Percentiles rank a stretch among this genome's conserved stretches.
These are phyloP conservation scores for Alternaria gaisen DNA, from an alignment of 2,329 filamentous ascomycete genomes.

Conservation along the genomic window DNA sequence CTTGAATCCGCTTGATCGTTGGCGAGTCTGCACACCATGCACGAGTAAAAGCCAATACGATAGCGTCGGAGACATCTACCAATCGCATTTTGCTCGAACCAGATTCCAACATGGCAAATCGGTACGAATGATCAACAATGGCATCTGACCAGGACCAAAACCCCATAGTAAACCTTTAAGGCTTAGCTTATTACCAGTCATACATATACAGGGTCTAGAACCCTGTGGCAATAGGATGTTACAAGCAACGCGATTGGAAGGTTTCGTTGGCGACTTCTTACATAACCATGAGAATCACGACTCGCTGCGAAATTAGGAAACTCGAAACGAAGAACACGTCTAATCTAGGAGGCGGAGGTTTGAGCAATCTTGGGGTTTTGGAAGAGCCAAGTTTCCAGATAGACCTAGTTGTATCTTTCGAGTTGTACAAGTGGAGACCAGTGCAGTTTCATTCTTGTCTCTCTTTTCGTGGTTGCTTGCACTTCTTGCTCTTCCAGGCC, in stretches of 20 bases:
- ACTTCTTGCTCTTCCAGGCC: not conserved
- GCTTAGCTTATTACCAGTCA: not conserved
- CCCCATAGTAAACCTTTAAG: not conserved
- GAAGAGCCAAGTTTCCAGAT: not conserved
- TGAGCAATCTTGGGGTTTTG: constrained; percentile 3
- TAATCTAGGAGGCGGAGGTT: not conserved
- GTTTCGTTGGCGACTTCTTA: not conserved
- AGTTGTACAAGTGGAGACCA: not conserved
- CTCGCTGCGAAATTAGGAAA: constrained; percentile 5
- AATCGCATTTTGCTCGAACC: not conserved
- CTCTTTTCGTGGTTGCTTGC: not conserved
- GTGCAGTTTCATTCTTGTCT: not conserved
- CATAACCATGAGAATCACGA: not conserved
- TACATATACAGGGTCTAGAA: not conserved
- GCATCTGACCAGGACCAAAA: not conserved
- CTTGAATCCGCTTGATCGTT: too few species aligned
- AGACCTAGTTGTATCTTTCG: not conserved
- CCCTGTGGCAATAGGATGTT: not conserved
- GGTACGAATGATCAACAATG: too few species aligned
- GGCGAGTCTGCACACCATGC: too few species aligned
- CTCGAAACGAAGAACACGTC: constrained; percentile 6
- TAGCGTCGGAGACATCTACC: not conserved
- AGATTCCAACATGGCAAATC: not conserved
- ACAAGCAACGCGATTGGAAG: constrained; percentile 1
- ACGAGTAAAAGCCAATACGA: not conserved